Conservation (phyloP, 306 rosid species). For the Cyclanthera cordifolia region DNA sequence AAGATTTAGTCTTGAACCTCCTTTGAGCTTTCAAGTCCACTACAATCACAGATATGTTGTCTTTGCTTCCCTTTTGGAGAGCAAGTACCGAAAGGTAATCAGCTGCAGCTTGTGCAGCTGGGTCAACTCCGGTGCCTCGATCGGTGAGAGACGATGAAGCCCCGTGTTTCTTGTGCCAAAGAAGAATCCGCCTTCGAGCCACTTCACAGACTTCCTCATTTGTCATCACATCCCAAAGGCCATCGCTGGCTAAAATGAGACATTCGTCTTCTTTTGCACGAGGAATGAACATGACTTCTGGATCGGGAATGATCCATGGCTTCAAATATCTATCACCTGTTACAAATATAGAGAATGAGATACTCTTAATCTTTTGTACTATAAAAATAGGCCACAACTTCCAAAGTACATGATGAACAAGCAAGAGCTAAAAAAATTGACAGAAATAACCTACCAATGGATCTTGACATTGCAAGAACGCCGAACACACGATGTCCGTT, state of each 20-base stretch:
- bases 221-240: constrained; percentile 50
- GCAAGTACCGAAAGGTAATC: constrained; percentile 39
- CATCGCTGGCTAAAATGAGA: constrained; percentile 50
- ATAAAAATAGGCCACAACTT: not conserved
- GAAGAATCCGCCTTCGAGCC: constrained; percentile 37
- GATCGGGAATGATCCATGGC: constrained; percentile 53
- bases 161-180: constrained; percentile 49
- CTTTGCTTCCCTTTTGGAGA: constrained; percentile 39
- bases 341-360: not conserved
- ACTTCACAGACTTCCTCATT: constrained; percentile 44
- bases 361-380: not conserved
- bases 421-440: not conserved
- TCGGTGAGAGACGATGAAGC: constrained; percentile 15
- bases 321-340: constrained; percentile 49
- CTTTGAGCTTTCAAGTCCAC: constrained; percentile 26
- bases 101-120: constrained; percentile 49
- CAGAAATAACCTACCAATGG: constrained; percentile 34
- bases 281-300: constrained; percentile 37
- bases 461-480: constrained; percentile 54
- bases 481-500: constrained; percentile 48
- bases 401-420: not conserved
- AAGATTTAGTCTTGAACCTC: constrained; percentile 22
- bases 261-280: constrained; percentile 45
- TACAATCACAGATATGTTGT: constrained; percentile 28
- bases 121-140: constrained; percentile 36